phyloP scores from a whole-genome alignment of 2,329 filamentous ascomycete genomes.

The Penicillium sp. region DNA sequence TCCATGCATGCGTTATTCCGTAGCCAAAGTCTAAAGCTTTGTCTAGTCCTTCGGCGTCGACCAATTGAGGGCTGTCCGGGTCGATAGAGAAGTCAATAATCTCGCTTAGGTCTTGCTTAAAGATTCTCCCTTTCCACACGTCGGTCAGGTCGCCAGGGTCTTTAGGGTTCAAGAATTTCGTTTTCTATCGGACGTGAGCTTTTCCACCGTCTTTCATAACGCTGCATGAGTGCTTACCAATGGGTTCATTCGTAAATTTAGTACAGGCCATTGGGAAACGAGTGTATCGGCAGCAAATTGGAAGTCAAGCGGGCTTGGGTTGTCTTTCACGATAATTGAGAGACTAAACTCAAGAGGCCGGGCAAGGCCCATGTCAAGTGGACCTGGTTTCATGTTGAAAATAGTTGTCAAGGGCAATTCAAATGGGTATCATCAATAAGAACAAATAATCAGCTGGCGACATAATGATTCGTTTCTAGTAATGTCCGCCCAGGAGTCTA shows the following conservation, averaged over 20 bases:
- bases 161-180: conserved; percentile 7
- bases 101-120: conserved; percentile 1
- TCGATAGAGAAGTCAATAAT: background rate
- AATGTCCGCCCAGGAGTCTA: background rate
- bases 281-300: conserved; percentile 12
- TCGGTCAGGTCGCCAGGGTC: conserved; percentile 3
- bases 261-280: conserved; percentile 7
- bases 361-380: conserved; percentile 9
- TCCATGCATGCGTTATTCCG: background rate
- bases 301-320: conserved; percentile 9
- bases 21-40: conserved; percentile 3
- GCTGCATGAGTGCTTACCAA: background rate
- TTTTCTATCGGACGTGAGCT: background rate
- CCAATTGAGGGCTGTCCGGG: background rate
- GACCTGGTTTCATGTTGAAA: conserved; percentile 1
- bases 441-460: background rate
- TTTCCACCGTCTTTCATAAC: background rate
- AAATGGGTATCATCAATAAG: background rate
- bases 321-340: conserved; percentile 3
- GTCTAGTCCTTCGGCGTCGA: conserved; percentile 1
- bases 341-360: conserved; percentile 6
- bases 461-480: background rate
- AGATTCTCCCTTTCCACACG: conserved; percentile 3
- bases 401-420: too few relatives aligned
- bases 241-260: conserved; percentile 7